These are phyloP conservation scores for Trichosporon sp. DNA, from an alignment of 1,284 basidiomycete species.

Conservation along the genomic window DNA sequence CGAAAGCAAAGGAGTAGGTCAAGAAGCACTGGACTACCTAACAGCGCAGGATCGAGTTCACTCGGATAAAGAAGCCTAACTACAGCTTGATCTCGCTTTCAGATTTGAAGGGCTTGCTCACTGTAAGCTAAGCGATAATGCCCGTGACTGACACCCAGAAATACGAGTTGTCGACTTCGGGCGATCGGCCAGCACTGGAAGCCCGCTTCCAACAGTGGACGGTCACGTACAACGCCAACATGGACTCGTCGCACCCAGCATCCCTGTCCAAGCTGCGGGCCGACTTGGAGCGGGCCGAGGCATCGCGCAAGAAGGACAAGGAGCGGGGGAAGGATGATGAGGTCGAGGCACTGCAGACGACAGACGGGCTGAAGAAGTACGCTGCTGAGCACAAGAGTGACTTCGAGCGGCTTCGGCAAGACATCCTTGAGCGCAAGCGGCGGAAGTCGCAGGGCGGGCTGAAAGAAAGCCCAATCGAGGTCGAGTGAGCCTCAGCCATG, in stretches of 20 bases:
- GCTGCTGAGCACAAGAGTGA: conserved; percentile 45
- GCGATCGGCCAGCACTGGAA: conserved; percentile 47
- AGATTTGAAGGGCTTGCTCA: conserved; percentile 45
- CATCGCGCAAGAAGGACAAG: conserved; percentile 42
- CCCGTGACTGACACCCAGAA: conserved; percentile 34
- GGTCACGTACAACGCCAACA: conserved; percentile 53
- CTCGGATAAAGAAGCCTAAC: conserved; percentile 54
- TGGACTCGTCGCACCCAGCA: conserved; percentile 40
- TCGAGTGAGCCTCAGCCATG: conserved; percentile 37
- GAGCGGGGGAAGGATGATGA: conserved; percentile 48
- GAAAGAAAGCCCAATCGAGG: conserved; percentile 47
- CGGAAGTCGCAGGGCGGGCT: conserved; percentile 26
- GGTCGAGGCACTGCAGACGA: conserved; percentile 41
- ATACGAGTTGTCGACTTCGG: conserved; percentile 46
- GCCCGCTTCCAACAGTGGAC: conserved; percentile 54
- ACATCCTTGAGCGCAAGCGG: conserved; percentile 48
- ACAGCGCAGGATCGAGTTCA: conserved; percentile 40
- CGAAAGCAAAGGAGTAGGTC: conserved; percentile 31
- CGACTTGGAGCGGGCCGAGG: conserved; percentile 43
- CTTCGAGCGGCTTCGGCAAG: conserved; percentile 48
- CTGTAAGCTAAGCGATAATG: conserved; percentile 31
- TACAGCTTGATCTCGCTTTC: conserved; percentile 46
- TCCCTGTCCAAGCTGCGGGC: conserved; percentile 49
- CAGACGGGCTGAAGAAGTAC: conserved; percentile 45
- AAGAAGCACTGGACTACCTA: conserved; percentile 29